Base-by-base conservation (phyloP, 352 stramenopile species). In the Phytophthora crassamura region DNA sequence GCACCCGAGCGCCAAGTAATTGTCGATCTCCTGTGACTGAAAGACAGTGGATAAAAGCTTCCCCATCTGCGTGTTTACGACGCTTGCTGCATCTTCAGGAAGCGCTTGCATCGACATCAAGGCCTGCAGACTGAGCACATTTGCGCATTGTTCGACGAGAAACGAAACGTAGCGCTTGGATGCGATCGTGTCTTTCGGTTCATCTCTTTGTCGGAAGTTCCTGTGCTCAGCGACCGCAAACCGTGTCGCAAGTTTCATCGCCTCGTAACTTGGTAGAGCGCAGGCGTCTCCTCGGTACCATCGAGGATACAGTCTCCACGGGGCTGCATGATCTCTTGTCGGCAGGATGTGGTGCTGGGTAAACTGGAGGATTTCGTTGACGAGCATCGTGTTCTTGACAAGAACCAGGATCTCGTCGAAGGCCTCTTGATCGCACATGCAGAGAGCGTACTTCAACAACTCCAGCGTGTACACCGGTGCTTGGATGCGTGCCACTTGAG, bases 151-250 rank as follows among this genome's bases (percentile, higher is more conserved):
- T 38, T 89, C 82, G 11, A 90, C 72, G 0, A 93, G 61, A 50
- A 87, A 91, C 34, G 82, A 87, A 1, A 93, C 67, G 35, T 85
- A 88, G 5, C 82, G 77, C 20, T 90, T 93, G 0, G 82, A 91
- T 30, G 80, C 56, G 30, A 88, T 69, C 18, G 72, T 64, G 15
- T 91, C 78, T n/a, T 71, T 55, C 12, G 1, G 59, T 25, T 64
- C 50, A 10, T n/a, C 48, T 40, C 73, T 30, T 6, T 36, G 43
- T 1, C 69, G 49, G 25, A 88, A 52, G 39, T 76, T 77, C 12
- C 72, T 64, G 56, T 90, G 78, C 25, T 93, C 84, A 28, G 69
- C 65, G 25, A 89, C 80, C 3, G 80, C 82, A 55, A 90, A 91
- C 6, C 77, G 72, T 7, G 74, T 88, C 3, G 78, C 82, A 42